Evolutionary conservation across 495 filamentous ascomycete species (phyloP), one percentile per base, ranked within the genome.

Genomic region (Talaromyces thailandensis): DNA sequence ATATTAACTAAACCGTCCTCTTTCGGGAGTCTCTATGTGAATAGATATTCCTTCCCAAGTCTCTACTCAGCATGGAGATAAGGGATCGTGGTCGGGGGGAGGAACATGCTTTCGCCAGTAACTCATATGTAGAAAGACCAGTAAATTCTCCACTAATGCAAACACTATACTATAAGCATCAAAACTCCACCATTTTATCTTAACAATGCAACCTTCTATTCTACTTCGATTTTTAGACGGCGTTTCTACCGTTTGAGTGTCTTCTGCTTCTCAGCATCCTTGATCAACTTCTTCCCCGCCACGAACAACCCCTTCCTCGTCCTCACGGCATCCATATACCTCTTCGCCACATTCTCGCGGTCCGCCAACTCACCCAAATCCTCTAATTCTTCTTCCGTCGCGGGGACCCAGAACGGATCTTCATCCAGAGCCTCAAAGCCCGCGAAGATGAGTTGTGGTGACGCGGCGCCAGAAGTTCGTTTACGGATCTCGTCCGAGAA

Each of bases 231-330:
- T 58, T 23, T 43, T 40, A 40, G 6, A 26, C 4, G 6, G 26
- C 18, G 5, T 18, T 4, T 35, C 65, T 83, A 98, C 79, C 91
- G 83, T 86, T 98, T 98, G 75, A 98, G 71, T 25, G 91, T 98
- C 88, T 96, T 98, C 82, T 98, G 94, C 85, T 98, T 98, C 85
- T 96, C 91, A 24, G 93, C 94, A 83, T 92, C 87, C 35, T 75
- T 82, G 67, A 96, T 90, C 71, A 91, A 78, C 79, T 88, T 89
- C 67, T 84, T 79, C 12, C 89, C 90, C 77, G 86, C 83, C 14
- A 98, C 87, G 68, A 92, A 76, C 77, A 98, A 66, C 0, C 94
- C 94, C 83, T 98, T 98, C 63, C 91, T 76, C 62, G 71, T 77
- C 64, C 94, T 78, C 23, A 98, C 94, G 8, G 81, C 77, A 75